phyloP scores from a whole-genome alignment of 2,329 filamentous ascomycete species.

The Ustulina deusta region DNA sequence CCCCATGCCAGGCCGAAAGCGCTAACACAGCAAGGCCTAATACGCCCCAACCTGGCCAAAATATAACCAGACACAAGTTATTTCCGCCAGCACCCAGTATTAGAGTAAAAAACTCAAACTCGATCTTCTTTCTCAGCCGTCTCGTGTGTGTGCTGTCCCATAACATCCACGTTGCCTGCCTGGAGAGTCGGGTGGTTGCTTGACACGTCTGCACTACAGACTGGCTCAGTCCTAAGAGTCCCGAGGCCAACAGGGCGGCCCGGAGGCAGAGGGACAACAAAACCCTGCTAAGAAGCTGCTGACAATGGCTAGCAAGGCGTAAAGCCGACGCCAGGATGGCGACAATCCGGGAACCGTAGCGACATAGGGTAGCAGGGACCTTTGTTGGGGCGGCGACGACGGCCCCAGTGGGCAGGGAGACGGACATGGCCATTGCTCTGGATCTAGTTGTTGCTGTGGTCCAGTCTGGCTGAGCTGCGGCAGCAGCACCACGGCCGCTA shows the following conservation, averaged over 20 bases:
- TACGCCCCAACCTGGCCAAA: constrained; percentile 70
- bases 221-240: constrained; percentile 47
- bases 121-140: constrained; percentile 60
- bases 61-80: constrained; percentile 61
- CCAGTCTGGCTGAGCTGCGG: not conserved
- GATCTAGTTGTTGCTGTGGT: not conserved
- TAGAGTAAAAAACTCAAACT: constrained; percentile 64
- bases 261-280: constrained; percentile 51
- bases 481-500: not conserved
- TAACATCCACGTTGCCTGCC: constrained; percentile 38
- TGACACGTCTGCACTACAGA: constrained; percentile 49
- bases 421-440: constrained; percentile 23
- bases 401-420: constrained; percentile 48
- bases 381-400: constrained; percentile 56
- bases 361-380: constrained; percentile 49
- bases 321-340: constrained; percentile 53
- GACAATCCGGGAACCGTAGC: constrained; percentile 51
- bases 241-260: constrained; percentile 49
- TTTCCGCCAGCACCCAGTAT: constrained; percentile 65
- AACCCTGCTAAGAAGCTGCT: constrained; percentile 51
- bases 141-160: constrained; percentile 54
- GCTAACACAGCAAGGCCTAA: constrained; percentile 55
- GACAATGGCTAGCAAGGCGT: constrained; percentile 52
- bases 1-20: constrained; percentile 52
- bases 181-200: constrained; percentile 43